Percentiles rank a stretch among this genome's conserved stretches.
These are phyloP conservation scores for Fusarium haematococcum DNA, from an alignment of 2,329 filamentous ascomycete species.

Conservation along the genomic window DNA sequence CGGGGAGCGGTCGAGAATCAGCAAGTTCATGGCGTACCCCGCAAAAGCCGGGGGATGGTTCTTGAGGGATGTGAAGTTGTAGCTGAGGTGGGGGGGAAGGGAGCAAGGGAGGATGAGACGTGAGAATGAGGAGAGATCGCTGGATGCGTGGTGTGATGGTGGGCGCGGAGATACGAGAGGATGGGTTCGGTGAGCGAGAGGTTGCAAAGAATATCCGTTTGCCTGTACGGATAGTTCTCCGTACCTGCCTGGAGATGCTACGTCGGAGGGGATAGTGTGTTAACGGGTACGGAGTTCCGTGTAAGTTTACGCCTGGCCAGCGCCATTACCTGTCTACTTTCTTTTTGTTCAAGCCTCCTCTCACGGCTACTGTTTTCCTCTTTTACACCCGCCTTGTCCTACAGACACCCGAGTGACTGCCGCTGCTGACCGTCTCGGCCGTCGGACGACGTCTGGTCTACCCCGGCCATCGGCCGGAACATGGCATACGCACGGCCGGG, in stretches of 20 bases:
- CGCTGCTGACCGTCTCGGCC: conserved; percentile 22
- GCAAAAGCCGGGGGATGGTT: conserved; percentile 11
- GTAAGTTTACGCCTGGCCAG: conserved; percentile 4
- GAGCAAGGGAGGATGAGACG: conserved; percentile 19
- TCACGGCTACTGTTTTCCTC: background rate
- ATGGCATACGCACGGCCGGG: conserved; percentile 14
- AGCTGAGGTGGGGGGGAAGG: background rate
- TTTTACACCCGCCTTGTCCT: background rate
- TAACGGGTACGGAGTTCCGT: conserved; percentile 5
- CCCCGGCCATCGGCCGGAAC: conserved; percentile 5
- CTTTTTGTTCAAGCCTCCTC: background rate
- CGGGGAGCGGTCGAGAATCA: background rate
- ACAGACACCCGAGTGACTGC: background rate
- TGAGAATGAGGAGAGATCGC: background rate
- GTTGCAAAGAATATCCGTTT: background rate
- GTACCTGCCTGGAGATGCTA: conserved; percentile 8
- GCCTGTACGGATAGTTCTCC: background rate
- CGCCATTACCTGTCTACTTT: conserved; percentile 5
- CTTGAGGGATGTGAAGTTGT: background rate
- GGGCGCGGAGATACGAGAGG: conserved; percentile 34
- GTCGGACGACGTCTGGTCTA: conserved; percentile 16
- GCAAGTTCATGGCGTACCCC: conserved; percentile 7
- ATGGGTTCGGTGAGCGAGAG: conserved; percentile 26
- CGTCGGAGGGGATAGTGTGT: background rate
- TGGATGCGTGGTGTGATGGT: conserved; percentile 17